Percentiles rank a stretch among this genome's conserved stretches.
Evolutionary conservation across 2,329 filamentous ascomycete species (phyloP).

Genomic region (Fusarium torulosum): DNA sequence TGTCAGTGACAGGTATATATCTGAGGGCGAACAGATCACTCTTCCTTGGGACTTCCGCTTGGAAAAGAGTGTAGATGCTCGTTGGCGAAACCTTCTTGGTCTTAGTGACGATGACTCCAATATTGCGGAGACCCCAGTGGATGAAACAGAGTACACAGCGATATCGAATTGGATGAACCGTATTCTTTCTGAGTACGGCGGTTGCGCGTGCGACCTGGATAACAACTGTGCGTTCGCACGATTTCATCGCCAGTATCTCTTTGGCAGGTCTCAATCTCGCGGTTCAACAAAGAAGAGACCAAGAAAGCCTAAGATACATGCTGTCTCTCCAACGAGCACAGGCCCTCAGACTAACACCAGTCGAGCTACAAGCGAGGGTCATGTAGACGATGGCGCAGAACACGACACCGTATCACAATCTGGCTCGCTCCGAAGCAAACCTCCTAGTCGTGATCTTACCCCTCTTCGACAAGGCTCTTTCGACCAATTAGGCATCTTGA

Average conservation of each 20-base stretch:
- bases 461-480: constrained; percentile 71
- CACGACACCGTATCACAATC: constrained; percentile 63
- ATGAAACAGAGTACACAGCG: constrained; percentile 69
- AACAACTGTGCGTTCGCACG: constrained; percentile 73
- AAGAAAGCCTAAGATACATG: constrained; percentile 67
- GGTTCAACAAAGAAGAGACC: constrained; percentile 62
- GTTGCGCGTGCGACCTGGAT: constrained; percentile 79
- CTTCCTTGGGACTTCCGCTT: constrained; percentile 76
- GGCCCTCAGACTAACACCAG: constrained; percentile 70
- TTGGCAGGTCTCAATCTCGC: constrained; percentile 58
- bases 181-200: constrained; percentile 82
- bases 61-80: constrained; percentile 65
- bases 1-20: constrained; percentile 82
- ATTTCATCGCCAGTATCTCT: constrained; percentile 70
- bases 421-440: constrained; percentile 71
- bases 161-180: constrained; percentile 75
- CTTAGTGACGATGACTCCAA: constrained; percentile 70
- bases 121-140: constrained; percentile 66
- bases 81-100: constrained; percentile 71
- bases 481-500: constrained; percentile 70
- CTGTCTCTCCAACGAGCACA: constrained; percentile 72
- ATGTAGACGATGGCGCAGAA: constrained; percentile 66
- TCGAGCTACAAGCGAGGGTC: constrained; percentile 72
- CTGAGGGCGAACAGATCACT: constrained; percentile 72
- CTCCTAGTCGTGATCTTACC: constrained; percentile 74